Evolutionary conservation across 352 stramenopile species (phyloP).

Genomic region (Pythium biforme): DNA sequence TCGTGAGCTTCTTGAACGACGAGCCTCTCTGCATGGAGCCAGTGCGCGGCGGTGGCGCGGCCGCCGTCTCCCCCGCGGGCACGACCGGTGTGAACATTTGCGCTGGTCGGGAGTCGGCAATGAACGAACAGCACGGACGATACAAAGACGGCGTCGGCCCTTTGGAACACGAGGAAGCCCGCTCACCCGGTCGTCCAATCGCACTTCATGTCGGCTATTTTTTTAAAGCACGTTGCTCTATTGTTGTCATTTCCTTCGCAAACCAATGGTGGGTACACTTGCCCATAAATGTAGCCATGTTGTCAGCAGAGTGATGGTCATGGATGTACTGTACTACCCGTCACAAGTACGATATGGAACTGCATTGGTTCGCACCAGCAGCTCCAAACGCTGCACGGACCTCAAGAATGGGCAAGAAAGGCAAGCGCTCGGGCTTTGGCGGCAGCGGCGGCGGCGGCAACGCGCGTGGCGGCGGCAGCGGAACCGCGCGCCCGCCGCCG

Average conservation of each 20-base stretch:
- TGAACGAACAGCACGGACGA: no score
- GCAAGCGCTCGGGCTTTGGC: constrained; percentile 23
- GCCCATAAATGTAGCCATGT: constrained; percentile 27
- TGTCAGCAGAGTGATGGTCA: constrained; percentile 9
- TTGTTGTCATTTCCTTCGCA: not conserved
- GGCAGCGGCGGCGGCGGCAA: constrained; percentile 11
- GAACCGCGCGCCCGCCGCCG: not conserved
- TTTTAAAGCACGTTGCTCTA: not conserved
- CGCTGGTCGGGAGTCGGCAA: no score
- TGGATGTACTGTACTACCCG: not conserved
- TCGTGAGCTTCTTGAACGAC: constrained; percentile 13
- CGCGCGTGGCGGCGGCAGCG: constrained; percentile 1
- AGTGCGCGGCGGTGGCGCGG: not conserved
- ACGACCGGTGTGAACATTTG: constrained; percentile 26
- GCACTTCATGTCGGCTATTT: not conserved
- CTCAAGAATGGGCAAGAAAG: constrained; percentile 30
- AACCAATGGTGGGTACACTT: not conserved
- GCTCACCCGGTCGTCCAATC: not conserved
- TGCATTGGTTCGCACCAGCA: not conserved
- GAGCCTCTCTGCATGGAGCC: not conserved
- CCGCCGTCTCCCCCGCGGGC: not conserved
- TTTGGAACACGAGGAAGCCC: not conserved
- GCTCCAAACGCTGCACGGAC: no score
- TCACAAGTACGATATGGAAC: constrained; percentile 18
- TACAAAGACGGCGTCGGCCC: not conserved